These are phyloP conservation scores for Setomelanomma holmii DNA, from an alignment of 2,329 filamentous ascomycete genomes.

Conservation along the genomic window DNA sequence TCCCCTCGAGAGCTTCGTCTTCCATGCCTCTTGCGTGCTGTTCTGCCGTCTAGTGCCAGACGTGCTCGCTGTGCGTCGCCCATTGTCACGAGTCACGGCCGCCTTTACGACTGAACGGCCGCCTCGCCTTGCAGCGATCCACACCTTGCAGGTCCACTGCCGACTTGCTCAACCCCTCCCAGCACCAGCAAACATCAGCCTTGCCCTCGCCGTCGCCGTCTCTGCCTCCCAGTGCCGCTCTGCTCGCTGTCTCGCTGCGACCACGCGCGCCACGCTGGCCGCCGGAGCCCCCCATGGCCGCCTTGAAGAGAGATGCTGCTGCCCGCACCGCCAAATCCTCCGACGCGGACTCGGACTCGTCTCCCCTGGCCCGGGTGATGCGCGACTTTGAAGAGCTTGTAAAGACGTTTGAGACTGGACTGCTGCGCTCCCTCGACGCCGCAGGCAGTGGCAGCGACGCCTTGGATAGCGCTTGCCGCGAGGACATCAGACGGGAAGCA, in stretches of 20 bases:
- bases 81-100: conserved; percentile 7
- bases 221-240: conserved; percentile 8
- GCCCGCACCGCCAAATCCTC: conserved; percentile 25
- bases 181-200: conserved; percentile 2
- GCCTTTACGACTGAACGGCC: conserved; percentile 11
- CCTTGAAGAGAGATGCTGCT: conserved; percentile 31
- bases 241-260: conserved; percentile 4
- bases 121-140: conserved; percentile 1
- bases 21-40: not conserved
- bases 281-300: conserved; percentile 32
- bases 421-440: conserved; percentile 38
- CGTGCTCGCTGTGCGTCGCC: not conserved
- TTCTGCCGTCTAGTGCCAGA: not conserved
- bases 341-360: conserved; percentile 9
- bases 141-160: not conserved
- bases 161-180: conserved; percentile 9
- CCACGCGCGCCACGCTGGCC: conserved; percentile 7
- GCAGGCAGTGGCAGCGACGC: conserved; percentile 1
- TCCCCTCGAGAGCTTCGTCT: not conserved
- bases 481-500: conserved; percentile 36
- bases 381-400: conserved; percentile 44
- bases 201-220: too few relatives aligned
- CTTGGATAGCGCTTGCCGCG: conserved; percentile 10
- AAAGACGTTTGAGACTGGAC: conserved; percentile 33
- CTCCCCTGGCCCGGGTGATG: conserved; percentile 39